A percentile compares a stretch with the other conserved stretches of the same genome.
Evolutionary conservation across 371 early-diverging fungal species (phyloP).

Genomic region (Mucor lusitanicus): DNA sequence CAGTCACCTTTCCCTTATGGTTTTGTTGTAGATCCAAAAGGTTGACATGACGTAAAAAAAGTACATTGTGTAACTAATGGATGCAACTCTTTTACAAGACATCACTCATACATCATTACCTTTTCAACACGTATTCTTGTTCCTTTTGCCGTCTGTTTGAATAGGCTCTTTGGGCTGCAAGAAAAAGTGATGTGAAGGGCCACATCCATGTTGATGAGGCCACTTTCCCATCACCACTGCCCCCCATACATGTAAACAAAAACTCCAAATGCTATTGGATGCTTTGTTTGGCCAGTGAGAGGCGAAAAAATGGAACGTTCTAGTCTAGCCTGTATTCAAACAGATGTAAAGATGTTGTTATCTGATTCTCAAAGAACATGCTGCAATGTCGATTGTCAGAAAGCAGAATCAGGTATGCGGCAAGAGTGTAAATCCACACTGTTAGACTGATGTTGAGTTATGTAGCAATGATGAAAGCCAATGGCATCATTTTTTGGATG

Average conservation of each 20-base stretch:
- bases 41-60: constrained; percentile 2
- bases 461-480: background rate
- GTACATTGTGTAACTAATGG: background rate
- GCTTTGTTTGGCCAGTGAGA: background rate
- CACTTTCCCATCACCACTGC: background rate
- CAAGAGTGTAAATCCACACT: background rate
- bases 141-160: background rate
- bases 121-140: background rate
- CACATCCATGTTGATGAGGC: background rate
- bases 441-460: background rate
- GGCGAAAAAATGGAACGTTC: background rate
- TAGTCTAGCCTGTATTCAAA: background rate
- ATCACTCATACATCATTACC: constrained; percentile 5
- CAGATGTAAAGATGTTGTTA: background rate
- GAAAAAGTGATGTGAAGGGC: background rate
- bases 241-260: background rate
- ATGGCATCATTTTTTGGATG: background rate
- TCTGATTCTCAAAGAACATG: background rate
- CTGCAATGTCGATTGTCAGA: background rate
- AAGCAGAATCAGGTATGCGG: background rate
- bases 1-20: constrained; percentile 6
- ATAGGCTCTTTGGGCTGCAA: background rate
- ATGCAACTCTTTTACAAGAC: constrained; percentile 3
- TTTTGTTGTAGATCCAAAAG: constrained; percentile 2
- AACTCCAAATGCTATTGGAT: background rate